Base-by-base conservation (phyloP, 345 rosid species). In the Pistacia integerrima region DNA sequence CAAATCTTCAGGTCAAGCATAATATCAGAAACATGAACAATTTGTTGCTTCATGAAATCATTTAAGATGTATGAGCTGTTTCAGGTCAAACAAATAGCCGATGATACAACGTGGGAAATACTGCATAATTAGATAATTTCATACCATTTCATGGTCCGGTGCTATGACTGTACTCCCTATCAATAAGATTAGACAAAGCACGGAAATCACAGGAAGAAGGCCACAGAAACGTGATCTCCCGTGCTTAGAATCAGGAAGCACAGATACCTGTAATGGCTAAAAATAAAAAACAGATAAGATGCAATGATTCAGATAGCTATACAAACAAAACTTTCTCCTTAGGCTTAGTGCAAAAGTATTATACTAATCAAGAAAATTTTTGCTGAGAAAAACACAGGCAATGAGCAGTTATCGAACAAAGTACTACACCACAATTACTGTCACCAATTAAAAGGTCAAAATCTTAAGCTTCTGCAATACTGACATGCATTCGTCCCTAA, bases 141-240 rank as follows among this genome's bases (percentile, higher is more conserved):
- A 25, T 82, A 90, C 94, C 91, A 82, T 77, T 70, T 78, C 77
- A 74, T 76, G 71, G 36, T 81, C 76, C 16, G 89, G 89, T 17
- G 78, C 78, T 49, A 89, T 12, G 63, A 79, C 67, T 49, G 75
- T 75, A 64, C 69, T 81, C 11, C 85, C 89, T 33, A 80, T 70
- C 59, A 90, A 76, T 77, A 86, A 81, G 73, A 83, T 44, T 33
- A 86, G 63, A 49, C 81, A 86, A 72, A 90, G 74, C 76, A 89
- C 55, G 71, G 87, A 66, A 57, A 84, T 85, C 8, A 74, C 77
- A 4, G 90, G 78, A 36, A 88, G 75, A 65, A 85, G 6, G 74
- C 73, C 80, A 44, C 85, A 85, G 71, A 81, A 22, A 60, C 76
- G 78, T 51, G 85, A 81, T 72, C 82, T 83, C 76, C 86, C 76